phyloP scores from a whole-genome alignment of 306 rosid genomes.

The Potentilla sterilis region DNA sequence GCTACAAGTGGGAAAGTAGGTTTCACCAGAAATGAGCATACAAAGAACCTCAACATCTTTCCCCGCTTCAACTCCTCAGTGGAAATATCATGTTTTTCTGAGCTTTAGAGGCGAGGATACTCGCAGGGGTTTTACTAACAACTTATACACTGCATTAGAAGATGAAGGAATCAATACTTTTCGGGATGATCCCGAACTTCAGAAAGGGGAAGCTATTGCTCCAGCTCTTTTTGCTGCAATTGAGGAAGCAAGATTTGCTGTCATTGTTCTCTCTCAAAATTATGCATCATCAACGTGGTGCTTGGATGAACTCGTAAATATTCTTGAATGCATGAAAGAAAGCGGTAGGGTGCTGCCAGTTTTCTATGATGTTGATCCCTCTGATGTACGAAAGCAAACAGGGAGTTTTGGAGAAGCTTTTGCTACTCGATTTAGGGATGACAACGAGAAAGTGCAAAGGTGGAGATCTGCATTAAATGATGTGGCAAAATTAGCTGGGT shows the following conservation, averaged over 20 bases:
- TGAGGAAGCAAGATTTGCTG: neutral
- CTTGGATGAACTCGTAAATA: constrained; percentile 9
- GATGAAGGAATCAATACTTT: neutral
- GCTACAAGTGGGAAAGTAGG: neutral
- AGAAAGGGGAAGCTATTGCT: neutral
- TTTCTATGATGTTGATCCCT: no score
- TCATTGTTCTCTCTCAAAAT: constrained; percentile 6
- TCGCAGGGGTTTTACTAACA: neutral
- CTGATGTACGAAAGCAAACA: neutral
- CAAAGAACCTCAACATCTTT: neutral
- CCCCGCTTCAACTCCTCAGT: neutral
- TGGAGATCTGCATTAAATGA: neutral
- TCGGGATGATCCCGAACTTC: neutral
- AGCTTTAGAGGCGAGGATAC: neutral
- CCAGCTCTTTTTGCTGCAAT: neutral
- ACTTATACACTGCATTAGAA: neutral
- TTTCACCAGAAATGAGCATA: neutral
- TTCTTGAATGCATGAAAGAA: constrained; percentile 1
- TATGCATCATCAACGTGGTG: constrained; percentile 21
- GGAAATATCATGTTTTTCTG: neutral
- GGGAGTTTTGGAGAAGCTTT: neutral
- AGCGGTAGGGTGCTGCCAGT: neutral
- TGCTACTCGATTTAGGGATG: neutral
- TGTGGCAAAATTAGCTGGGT: neutral
- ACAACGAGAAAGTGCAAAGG: neutral